Percentiles rank a stretch among this genome's conserved stretches.
These are phyloP conservation scores for Penicillium sp. DNA, from an alignment of 2,329 filamentous ascomycete genomes.

Conservation along the genomic window DNA sequence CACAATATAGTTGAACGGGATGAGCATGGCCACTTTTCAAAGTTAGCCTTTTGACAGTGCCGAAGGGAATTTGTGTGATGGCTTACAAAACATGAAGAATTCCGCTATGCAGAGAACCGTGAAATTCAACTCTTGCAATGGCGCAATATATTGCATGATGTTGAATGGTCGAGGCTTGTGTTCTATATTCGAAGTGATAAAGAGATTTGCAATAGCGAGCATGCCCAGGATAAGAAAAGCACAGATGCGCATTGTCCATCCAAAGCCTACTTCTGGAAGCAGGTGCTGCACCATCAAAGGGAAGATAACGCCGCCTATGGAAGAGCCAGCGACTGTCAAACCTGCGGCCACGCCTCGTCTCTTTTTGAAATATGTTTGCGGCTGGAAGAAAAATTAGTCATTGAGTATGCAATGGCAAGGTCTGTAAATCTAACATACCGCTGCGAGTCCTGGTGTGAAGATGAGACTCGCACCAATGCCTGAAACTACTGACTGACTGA, in stretches of 20 bases:
- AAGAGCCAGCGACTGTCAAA: conserved; percentile 31
- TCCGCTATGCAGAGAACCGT: conserved; percentile 26
- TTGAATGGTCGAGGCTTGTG: conserved; percentile 17
- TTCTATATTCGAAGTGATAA: conserved; percentile 46
- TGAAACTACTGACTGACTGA: conserved; percentile 50
- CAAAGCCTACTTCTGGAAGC: conserved; percentile 52
- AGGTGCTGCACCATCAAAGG: conserved; percentile 59
- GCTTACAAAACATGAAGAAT: conserved; percentile 48
- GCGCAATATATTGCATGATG: conserved; percentile 21
- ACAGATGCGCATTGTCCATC: conserved; percentile 55
- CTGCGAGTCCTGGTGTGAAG: conserved; percentile 53
- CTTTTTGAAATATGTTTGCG: conserved; percentile 28
- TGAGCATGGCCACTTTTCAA: conserved; percentile 53
- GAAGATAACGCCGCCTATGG: conserved; percentile 56
- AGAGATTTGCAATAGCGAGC: conserved; percentile 51
- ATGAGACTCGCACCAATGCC: conserved; percentile 52
- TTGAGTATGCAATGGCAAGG: conserved; percentile 35
- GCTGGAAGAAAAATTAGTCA: conserved; percentile 47
- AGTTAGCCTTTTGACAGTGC: background rate
- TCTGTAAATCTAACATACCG: conserved; percentile 35
- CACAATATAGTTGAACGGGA: conserved; percentile 52
- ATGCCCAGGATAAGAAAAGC: conserved; percentile 60
- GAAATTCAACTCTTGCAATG: conserved; percentile 23
- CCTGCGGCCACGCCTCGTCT: conserved; percentile 7
- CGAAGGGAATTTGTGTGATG: background rate